phyloP scores from a whole-genome alignment of 1,139 yeast species.

The Suhomyces coccinellae region DNA sequence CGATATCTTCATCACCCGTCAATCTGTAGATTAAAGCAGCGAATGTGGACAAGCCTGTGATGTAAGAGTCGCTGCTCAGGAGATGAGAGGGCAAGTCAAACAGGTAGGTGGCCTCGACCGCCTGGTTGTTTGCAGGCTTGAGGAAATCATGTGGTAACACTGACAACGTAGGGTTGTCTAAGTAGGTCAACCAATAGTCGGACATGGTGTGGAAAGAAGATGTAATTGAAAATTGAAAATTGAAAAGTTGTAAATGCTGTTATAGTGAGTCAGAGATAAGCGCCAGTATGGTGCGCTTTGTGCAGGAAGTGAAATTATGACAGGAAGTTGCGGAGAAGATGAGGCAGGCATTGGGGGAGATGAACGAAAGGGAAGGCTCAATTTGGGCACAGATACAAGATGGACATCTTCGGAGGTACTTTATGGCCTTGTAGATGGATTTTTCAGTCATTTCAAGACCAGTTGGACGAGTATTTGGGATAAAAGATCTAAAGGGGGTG shows the following conservation, averaged over 20 bases:
- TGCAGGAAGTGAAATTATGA: not conserved
- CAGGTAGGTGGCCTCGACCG: slow-evolving; percentile 60
- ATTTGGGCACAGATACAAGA: no score
- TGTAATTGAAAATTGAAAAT: not conserved
- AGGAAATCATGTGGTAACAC: slow-evolving; percentile 86
- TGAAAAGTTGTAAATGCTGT: not conserved
- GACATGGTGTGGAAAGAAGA: slow-evolving; percentile 13
- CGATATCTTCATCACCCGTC: slow-evolving; percentile 93
- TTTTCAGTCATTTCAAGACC: no score
- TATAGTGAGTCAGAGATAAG: slow-evolving; percentile 8
- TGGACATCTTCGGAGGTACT: no score
- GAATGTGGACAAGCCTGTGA: slow-evolving; percentile 65
- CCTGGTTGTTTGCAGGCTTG: slow-evolving; percentile 70
- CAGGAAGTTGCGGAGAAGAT: no score
- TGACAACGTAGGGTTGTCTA: slow-evolving; percentile 82
- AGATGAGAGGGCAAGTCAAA: slow-evolving; percentile 30
- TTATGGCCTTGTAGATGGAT: no score
- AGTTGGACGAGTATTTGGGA: no score
- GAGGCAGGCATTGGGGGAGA: no score
- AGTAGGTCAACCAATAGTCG: slow-evolving; percentile 63
- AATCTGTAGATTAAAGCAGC: slow-evolving; percentile 72
- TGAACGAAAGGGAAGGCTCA: no score
- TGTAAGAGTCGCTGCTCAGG: slow-evolving; percentile 33
- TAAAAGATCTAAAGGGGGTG: no score
- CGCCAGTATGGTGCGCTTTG: slow-evolving; percentile 4